Evolutionary conservation across 768 basidiomycete species (phyloP).

Genomic region (Grammothele lineata): DNA sequence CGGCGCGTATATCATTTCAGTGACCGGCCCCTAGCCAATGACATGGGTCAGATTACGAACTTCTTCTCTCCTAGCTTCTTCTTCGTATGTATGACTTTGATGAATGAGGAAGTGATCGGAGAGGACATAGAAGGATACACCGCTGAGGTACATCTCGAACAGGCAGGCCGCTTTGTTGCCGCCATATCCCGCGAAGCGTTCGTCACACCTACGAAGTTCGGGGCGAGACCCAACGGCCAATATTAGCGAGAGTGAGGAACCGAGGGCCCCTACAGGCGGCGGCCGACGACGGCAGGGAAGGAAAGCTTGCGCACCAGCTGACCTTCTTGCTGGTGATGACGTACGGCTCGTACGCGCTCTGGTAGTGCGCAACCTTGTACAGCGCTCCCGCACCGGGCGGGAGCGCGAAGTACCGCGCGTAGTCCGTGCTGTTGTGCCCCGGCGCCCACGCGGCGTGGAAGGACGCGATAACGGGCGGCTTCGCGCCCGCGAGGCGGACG

Average conservation of each 20-base stretch:
- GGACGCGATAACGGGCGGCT: slow-evolving; percentile 51
- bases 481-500: slow-evolving; percentile 49
- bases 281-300: not conserved
- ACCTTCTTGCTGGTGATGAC: slow-evolving; percentile 71
- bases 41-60: slow-evolving; percentile 32
- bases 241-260: not conserved
- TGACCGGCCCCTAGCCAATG: no score
- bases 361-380: slow-evolving; percentile 74
- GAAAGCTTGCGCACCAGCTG: slow-evolving; percentile 53
- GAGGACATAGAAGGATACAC: slow-evolving; percentile 79
- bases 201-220: slow-evolving; percentile 68
- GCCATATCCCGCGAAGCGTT: slow-evolving; percentile 87
- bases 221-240: slow-evolving; percentile 6
- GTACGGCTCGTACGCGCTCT: slow-evolving; percentile 86
- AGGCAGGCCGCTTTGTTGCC: slow-evolving; percentile 92
- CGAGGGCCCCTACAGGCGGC: not conserved
- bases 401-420: slow-evolving; percentile 53
- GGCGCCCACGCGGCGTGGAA: slow-evolving; percentile 77
- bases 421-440: slow-evolving; percentile 82
- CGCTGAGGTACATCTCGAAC: slow-evolving; percentile 87
- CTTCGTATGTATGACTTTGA: slow-evolving; percentile 81
- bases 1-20: not conserved
- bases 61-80: slow-evolving; percentile 66
- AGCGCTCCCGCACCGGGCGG: slow-evolving; percentile 56
- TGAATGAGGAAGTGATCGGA: slow-evolving; percentile 87